These are phyloP conservation scores for Cylindrodendrum hubeiense DNA, from an alignment of 2,329 filamentous ascomycete species.

Conservation along the genomic window DNA sequence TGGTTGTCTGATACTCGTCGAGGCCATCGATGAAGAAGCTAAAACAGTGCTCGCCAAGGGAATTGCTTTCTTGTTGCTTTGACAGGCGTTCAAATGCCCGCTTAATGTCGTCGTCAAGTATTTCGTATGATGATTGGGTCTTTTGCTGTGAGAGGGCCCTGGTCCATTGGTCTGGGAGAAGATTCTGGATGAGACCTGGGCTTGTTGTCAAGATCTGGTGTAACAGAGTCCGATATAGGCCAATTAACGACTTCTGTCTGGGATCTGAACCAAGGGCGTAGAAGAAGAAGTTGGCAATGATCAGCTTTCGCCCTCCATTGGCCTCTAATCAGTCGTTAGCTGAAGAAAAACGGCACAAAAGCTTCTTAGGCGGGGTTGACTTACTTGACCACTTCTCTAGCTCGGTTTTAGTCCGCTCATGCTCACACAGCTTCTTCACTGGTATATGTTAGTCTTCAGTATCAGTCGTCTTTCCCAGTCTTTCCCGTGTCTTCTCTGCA, in stretches of 20 bases:
- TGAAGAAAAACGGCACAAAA: background rate
- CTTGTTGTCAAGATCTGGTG: background rate
- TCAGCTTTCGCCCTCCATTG: background rate
- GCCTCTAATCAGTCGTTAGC: background rate
- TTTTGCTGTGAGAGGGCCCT: background rate
- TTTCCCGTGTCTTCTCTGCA: background rate
- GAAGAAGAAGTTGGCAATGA: background rate
- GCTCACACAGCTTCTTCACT: background rate
- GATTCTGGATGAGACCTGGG: background rate
- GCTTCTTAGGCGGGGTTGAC: background rate
- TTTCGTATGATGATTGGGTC: background rate
- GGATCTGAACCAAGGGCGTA: background rate
- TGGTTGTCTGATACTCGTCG: background rate
- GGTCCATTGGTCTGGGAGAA: background rate
- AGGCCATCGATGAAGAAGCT: background rate
- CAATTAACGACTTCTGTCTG: background rate
- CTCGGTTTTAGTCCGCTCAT: background rate
- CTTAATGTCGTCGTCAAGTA: background rate
- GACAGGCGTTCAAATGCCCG: background rate
- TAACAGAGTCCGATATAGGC: background rate
- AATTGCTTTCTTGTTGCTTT: background rate
- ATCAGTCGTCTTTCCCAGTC: background rate
- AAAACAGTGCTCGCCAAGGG: background rate
- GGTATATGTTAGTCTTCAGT: background rate
- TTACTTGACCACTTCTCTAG: background rate